Percentiles rank a stretch among this genome's conserved stretches.
These are phyloP conservation scores for Apophysomyces variabilis DNA, from an alignment of 371 early-diverging fungal species.

Conservation along the genomic window DNA sequence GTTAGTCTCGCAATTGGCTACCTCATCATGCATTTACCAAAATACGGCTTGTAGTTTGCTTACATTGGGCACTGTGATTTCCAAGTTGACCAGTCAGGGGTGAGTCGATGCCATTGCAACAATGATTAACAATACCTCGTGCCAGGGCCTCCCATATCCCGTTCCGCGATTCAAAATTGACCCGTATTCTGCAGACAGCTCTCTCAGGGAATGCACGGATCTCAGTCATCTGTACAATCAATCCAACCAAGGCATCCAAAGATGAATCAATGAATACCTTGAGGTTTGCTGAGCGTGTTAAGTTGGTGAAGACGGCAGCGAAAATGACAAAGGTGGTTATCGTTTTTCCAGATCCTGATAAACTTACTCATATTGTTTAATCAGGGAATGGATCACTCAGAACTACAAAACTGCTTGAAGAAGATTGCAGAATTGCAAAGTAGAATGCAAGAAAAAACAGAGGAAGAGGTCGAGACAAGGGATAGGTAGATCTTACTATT, in stretches of 20 bases:
- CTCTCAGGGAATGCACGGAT: slow-evolving; percentile 82
- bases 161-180: slow-evolving; percentile 93
- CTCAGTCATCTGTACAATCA: slow-evolving; percentile 82
- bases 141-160: slow-evolving; percentile 70
- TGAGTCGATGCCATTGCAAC: too few relatives aligned
- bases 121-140: slow-evolving; percentile 1
- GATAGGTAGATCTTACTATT: slow-evolving; percentile 25
- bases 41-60: slow-evolving; percentile 50
- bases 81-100: slow-evolving; percentile 58
- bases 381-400: slow-evolving; percentile 76
- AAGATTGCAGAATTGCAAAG: slow-evolving; percentile 83
- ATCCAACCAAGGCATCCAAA: slow-evolving; percentile 60
- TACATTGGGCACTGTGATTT: slow-evolving; percentile 87
- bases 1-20: slow-evolving; percentile 8
- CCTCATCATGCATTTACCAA: slow-evolving; percentile 8
- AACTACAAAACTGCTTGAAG: slow-evolving; percentile 77
- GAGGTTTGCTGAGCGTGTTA: slow-evolving; percentile 84
- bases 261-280: slow-evolving; percentile 88
- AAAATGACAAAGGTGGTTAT: slow-evolving; percentile 26
- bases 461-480: slow-evolving; percentile 45
- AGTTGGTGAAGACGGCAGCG: slow-evolving; percentile 53
- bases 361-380: neutral
- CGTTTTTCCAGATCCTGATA: neutral
- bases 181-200: slow-evolving; percentile 84
- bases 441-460: slow-evolving; percentile 68